Evolutionary conservation across 73 alveolate species (phyloP).

Genomic region (Paramecium sexaurelia): DNA sequence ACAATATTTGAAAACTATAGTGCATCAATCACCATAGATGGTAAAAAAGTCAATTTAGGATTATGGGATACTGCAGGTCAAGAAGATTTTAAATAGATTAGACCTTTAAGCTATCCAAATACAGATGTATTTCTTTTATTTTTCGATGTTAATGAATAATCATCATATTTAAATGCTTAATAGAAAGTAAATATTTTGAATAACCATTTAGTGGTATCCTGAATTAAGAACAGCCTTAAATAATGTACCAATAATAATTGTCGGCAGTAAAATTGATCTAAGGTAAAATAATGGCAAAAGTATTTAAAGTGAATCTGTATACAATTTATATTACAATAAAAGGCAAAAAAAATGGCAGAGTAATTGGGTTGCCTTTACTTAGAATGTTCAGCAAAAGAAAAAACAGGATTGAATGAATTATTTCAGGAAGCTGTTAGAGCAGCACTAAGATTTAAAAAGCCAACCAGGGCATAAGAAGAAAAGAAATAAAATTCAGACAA

Average conservation of each 20-base stretch:
- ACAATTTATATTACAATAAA: background rate
- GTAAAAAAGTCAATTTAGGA: constrained; percentile 67
- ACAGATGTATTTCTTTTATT: constrained; percentile 78
- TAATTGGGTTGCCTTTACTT: constrained; percentile 12
- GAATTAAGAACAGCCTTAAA: constrained; percentile 68
- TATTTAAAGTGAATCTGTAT: background rate
- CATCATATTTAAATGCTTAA: constrained; percentile 62
- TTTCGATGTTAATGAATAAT: constrained; percentile 64
- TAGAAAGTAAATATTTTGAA: background rate
- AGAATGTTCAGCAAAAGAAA: constrained; percentile 56
- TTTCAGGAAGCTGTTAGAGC: constrained; percentile 35
- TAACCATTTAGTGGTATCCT: constrained; percentile 69
- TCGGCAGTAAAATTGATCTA: constrained; percentile 75
- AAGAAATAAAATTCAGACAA: background rate
- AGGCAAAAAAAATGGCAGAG: background rate
- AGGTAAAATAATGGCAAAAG: background rate
- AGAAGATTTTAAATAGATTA: constrained; percentile 75
- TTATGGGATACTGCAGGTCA: constrained; percentile 89
- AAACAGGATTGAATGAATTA: constrained; percentile 31
- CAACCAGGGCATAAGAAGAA: background rate
- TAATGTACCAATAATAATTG: constrained; percentile 60
- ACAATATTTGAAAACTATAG: constrained; percentile 74
- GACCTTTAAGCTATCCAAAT: constrained; percentile 72
- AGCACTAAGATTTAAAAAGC: background rate
- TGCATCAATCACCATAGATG: constrained; percentile 63